These are phyloP conservation scores for Xylaria acuta DNA, from an alignment of 495 filamentous ascomycete species.

Conservation along the genomic window DNA sequence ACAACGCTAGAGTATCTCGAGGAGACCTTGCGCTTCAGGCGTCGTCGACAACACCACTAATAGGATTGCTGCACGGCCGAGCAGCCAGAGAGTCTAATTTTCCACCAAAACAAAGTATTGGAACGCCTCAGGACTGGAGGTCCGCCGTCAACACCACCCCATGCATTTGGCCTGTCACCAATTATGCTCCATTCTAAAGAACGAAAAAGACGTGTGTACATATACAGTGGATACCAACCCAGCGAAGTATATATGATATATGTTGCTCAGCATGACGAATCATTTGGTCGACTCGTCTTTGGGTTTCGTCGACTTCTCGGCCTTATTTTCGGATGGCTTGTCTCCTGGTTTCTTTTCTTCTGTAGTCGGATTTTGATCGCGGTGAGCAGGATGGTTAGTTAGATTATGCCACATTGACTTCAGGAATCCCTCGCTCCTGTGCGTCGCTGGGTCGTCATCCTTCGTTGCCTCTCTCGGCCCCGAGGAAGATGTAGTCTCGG, in stretches of 20 bases:
- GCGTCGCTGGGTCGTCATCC: conserved; percentile 48
- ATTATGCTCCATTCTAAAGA: conserved; percentile 15
- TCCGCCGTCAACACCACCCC: conserved; percentile 25
- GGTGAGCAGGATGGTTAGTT: conserved; percentile 72
- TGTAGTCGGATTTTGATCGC: conserved; percentile 35
- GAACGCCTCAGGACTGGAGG: conserved; percentile 17
- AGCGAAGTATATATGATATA: conserved; percentile 31
- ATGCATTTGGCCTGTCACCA: conserved; percentile 26
- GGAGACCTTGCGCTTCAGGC: not conserved
- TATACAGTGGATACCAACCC: conserved; percentile 19
- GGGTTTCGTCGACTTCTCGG: conserved; percentile 50
- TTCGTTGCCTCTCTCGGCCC: conserved; percentile 29
- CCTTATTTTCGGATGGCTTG: conserved; percentile 1
- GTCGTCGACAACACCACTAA: conserved; percentile 3
- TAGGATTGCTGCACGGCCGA: not conserved
- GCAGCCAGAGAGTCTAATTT: conserved; percentile 16
- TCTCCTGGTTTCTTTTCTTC: conserved; percentile 37
- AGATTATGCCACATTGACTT: conserved; percentile 89
- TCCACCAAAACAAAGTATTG: conserved; percentile 14
- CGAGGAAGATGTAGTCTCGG: conserved; percentile 11
- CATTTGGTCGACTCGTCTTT: conserved; percentile 53
- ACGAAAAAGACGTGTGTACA: conserved; percentile 6
- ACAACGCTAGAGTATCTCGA: conserved; percentile 27
- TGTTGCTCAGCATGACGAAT: conserved; percentile 15
- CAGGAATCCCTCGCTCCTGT: conserved; percentile 82